phyloP scores from a whole-genome alignment of 257 asterid genomes.

The Vinca minor region DNA sequence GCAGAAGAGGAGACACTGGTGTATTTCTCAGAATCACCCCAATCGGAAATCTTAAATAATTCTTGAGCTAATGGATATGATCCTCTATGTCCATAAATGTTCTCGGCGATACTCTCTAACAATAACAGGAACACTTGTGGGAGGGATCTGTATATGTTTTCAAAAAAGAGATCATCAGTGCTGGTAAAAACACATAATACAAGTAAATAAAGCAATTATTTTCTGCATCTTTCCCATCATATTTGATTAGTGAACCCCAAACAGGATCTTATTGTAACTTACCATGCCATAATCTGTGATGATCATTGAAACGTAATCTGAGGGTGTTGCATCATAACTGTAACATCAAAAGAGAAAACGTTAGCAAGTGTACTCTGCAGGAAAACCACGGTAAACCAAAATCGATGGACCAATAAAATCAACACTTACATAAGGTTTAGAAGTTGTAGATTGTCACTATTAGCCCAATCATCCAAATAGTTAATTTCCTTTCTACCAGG shows the following conservation, averaged over 20 bases:
- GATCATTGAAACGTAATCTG: conserved; percentile 77
- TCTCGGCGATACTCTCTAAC: conserved; percentile 71
- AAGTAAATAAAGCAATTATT: not conserved
- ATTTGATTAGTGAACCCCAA: not conserved
- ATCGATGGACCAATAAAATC: conserved; percentile 3
- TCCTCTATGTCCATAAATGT: conserved; percentile 52
- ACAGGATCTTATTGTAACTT: conserved; percentile 24
- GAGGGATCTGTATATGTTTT: conserved; percentile 58
- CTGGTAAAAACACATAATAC: too few species aligned
- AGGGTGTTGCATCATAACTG: conserved; percentile 84
- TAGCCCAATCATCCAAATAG: conserved; percentile 50
- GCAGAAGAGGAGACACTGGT: conserved; percentile 7
- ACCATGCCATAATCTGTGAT: conserved; percentile 93
- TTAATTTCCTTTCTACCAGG: conserved; percentile 52
- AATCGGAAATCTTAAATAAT: not conserved
- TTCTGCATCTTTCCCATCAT: not conserved
- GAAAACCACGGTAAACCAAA: conserved; percentile 11
- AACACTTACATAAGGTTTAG: conserved; percentile 59
- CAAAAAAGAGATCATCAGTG: conserved; percentile 1
- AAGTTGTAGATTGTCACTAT: conserved; percentile 54
- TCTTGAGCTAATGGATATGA: not conserved
- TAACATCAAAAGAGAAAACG: conserved; percentile 20
- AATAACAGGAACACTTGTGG: conserved; percentile 79
- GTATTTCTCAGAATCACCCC: not conserved
- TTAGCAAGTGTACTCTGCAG: conserved; percentile 14